These are phyloP conservation scores for Paecilomyces sp. DNA, from an alignment of 2,329 filamentous ascomycete species.

Conservation along the genomic window DNA sequence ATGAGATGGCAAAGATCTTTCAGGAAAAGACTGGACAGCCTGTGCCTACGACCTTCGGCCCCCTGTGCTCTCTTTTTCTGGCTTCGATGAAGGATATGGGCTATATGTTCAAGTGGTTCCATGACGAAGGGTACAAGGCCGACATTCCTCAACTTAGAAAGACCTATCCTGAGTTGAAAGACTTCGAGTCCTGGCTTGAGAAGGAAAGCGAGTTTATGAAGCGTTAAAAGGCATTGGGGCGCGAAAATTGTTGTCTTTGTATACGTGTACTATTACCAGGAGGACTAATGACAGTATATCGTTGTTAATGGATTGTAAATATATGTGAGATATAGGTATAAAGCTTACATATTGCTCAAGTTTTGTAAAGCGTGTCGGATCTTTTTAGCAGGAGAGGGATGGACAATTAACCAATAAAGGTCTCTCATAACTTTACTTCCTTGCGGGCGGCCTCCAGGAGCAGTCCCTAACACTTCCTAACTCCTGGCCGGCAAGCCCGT, in stretches of 20 bases:
- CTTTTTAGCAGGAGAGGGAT: no score
- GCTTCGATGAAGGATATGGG: slow-evolving; percentile 37
- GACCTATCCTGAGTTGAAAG: slow-evolving; percentile 39
- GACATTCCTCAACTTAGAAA: slow-evolving; percentile 38
- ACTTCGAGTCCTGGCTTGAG: slow-evolving; percentile 43
- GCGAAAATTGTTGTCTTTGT: neutral
- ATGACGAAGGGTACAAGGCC: slow-evolving; percentile 39
- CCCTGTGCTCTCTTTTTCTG: slow-evolving; percentile 35
- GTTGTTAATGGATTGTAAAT: neutral
- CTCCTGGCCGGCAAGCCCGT: no score
- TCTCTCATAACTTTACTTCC: no score
- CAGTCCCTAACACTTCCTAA: no score
- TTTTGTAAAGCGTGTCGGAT: no score
- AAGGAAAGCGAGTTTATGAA: slow-evolving; percentile 37
- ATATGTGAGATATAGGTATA: neutral
- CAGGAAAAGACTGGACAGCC: slow-evolving; percentile 38
- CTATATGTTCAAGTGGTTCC: slow-evolving; percentile 47
- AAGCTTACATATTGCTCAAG: neutral
- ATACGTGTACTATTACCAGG: neutral
- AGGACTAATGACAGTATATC: neutral
- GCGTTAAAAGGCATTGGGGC: neutral
- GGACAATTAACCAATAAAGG: no score
- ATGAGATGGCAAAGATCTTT: slow-evolving; percentile 40
- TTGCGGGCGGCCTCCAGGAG: no score
- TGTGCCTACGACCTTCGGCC: slow-evolving; percentile 34